phyloP scores from a whole-genome alignment of 805 yeast species.

The Teunomyces atbi region DNA sequence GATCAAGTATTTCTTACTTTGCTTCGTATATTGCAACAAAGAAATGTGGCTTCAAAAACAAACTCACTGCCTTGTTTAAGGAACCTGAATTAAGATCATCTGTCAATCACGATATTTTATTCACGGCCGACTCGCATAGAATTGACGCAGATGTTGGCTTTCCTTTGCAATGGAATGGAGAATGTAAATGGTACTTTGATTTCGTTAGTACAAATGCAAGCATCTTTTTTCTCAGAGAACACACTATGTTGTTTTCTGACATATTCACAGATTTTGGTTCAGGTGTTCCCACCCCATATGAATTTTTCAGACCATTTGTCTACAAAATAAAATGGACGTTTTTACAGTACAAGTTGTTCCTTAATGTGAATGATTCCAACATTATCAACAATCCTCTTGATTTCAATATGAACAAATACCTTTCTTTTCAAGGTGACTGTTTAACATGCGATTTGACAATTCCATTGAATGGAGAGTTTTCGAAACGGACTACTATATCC shows the following conservation, averaged over 20 bases:
- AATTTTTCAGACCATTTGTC: slow-evolving; percentile 68
- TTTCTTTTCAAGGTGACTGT: slow-evolving; percentile 67
- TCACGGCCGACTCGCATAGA: slow-evolving; percentile 57
- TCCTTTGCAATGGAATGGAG: slow-evolving; percentile 84
- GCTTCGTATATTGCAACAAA: slow-evolving; percentile 53
- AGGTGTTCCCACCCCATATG: slow-evolving; percentile 71
- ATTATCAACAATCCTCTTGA: slow-evolving; percentile 88
- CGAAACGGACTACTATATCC: slow-evolving; percentile 50
- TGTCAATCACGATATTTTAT: slow-evolving; percentile 81
- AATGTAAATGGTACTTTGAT: slow-evolving; percentile 64
- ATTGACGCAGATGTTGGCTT: slow-evolving; percentile 58
- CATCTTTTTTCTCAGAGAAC: slow-evolving; percentile 77
- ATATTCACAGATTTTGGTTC: slow-evolving; percentile 71
- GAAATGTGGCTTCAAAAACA: slow-evolving; percentile 55
- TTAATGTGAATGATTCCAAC: slow-evolving; percentile 85
- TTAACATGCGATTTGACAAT: slow-evolving; percentile 47
- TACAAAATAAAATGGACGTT: slow-evolving; percentile 64
- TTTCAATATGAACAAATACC: slow-evolving; percentile 71
- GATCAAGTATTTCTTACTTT: slow-evolving; percentile 47
- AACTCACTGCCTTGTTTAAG: slow-evolving; percentile 43
- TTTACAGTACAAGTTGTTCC: slow-evolving; percentile 52
- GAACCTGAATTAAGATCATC: slow-evolving; percentile 72
- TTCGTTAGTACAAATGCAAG: slow-evolving; percentile 52
- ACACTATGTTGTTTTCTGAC: slow-evolving; percentile 70
- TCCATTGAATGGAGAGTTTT: slow-evolving; percentile 58